A percentile compares a stretch with the other conserved stretches of the same genome.
Evolutionary conservation across 108 stramenopile genomes (phyloP).

Genomic region (Epipyxis sp.): DNA sequence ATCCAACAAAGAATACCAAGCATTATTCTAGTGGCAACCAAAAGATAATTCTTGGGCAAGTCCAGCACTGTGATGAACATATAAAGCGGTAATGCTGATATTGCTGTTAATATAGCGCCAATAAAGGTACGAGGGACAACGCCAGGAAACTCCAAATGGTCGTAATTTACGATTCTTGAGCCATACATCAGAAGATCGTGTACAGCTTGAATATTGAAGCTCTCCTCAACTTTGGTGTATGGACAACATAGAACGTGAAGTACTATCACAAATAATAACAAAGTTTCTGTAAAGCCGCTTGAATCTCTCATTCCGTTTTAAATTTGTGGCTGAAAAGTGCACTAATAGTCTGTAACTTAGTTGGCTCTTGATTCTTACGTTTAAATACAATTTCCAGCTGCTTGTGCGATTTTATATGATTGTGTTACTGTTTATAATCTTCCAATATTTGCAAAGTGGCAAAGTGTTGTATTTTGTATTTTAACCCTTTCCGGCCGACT

Average conservation of each 20-base stretch:
- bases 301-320: no score
- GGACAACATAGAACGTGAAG: background rate
- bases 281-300: background rate
- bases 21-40: conserved; percentile 31
- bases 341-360: no score
- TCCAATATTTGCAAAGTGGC: no score
- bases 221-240: conserved; percentile 79
- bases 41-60: no score
- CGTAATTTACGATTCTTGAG: conserved; percentile 39
- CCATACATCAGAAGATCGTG: conserved; percentile 72
- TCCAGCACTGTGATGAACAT: background rate
- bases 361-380: no score
- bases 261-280: background rate
- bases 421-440: no score
- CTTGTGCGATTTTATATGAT: no score
- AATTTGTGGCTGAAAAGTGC: no score
- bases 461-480: no score
- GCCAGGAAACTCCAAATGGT: conserved; percentile 60
- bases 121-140: conserved; percentile 64
- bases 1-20: conserved; percentile 43
- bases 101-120: conserved; percentile 41
- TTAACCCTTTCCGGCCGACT: no score
- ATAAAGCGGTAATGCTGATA: background rate
- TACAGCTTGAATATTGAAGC: conserved; percentile 91
- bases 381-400: no score